Evolutionary conservation across 2,329 filamentous ascomycete genomes (phyloP), one percentile per base, ranked within the genome.

Genomic region (Aspergillus caelatus): DNA sequence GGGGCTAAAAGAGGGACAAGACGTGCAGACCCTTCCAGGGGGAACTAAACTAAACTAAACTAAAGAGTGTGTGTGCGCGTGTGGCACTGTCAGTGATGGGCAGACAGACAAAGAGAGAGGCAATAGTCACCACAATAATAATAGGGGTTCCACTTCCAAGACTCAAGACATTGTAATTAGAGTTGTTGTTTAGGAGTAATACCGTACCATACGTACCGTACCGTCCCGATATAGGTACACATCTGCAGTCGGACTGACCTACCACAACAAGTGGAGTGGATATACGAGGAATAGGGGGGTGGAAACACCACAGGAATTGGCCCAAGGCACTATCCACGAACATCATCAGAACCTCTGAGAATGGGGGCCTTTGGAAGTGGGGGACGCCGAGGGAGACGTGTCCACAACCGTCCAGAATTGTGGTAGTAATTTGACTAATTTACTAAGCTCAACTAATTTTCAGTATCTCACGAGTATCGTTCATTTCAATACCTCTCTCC

Each of bases 21-120:
- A 45, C 28, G 57, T 56, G 58, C 53, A 60, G 62, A 57, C 57
- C 60, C 62, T 64, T 61, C 62, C 62, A 66, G 64, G 65, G 62
- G 57, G 39, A 21, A 21, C 23, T 39, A 53, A 41, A 54, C 53
- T 30, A 57, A 62, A 36, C 57, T 48, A 58, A 26, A 21, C 26
- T 26, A 26, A 26, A 26, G 26, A 26, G 26, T 58, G 60, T 19
- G 52, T 41, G 60, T 26, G 50, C 36, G 58, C 21, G 48, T 60
- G 58, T 50, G 46, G 58, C 58, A 61, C 34, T 57, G 52, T 56
- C 52, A 61, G 19, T 55, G 53, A 57, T 57, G 53, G 54, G 59
- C 54, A 45, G 59, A 61, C 50, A 43, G 43, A 54, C 48, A 34
- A n/a, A 61, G 32, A 60, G 58, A 57, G 52, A 57, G 58, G 61